Evolutionary conservation across 2,329 filamentous ascomycete genomes (phyloP), one percentile per base, ranked within the genome.

Genomic region (Colletotrichum acutatum): DNA sequence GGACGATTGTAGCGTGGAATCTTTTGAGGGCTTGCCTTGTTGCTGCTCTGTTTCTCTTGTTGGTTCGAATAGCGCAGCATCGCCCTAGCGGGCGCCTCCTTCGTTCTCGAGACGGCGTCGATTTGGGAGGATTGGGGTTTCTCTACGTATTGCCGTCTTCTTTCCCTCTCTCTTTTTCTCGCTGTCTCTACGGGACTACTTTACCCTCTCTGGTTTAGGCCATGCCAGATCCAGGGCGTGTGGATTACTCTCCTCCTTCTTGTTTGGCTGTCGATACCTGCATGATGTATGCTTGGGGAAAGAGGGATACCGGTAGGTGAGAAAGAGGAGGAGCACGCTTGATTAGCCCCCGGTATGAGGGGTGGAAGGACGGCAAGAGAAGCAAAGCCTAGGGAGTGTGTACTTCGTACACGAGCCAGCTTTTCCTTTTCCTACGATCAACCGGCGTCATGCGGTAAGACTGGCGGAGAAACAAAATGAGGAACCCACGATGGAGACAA

Each of bases 381-480:
- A 16, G 37, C 37, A 19, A 42, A 14, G 37, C 37, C 37, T 42
- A 28, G 34, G 11, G 54, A 59, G 46, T 34, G 32, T 12, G 11
- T 34, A 34, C 11, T 34, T 34, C 32, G 64, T 34, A 62, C 42
- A 49, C 42, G 16, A 11, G 42, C 53, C 61, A 46, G 32, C 37
- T 42, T 42, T 14, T 42, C 32, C 32, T 34, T 34, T 34, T 32
- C 19, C 42, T n/a, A 49, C 4, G 19, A 24, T 52, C 14, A 28
- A 61, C 42, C 66, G 70, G 70, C 70, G 70, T 63, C 59, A 69
- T 72, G 70, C 66, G 53, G 70, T 69, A 65, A 69, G 70, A 72
- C 70, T 54, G 59, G 59, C 42, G 70, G 66, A 54, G 66, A 58
- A 7, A 9, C 22, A 52, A 49, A 34, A 68, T 32, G 49, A 56